Conservation (phyloP, 2,329 filamentous ascomycete genomes). For the Ophiocordyceps sinensis region DNA sequence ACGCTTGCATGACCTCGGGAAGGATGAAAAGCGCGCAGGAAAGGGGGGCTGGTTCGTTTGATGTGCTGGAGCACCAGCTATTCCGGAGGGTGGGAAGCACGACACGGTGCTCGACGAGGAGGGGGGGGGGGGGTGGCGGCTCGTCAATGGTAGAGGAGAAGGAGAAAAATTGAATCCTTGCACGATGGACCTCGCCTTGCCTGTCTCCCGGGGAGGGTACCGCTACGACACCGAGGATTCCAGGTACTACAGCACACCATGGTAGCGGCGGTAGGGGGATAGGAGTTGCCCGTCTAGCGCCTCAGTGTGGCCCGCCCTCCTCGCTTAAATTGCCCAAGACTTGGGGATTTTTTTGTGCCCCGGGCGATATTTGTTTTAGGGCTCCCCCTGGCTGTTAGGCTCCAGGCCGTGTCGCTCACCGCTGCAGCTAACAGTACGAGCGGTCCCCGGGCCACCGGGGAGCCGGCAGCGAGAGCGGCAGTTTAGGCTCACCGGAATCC, state of each 20-base stretch:
- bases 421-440: too few relatives aligned
- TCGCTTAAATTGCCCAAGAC: constrained; percentile 7
- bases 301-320: background rate
- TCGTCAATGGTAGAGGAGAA: background rate
- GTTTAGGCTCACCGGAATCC: too few relatives aligned
- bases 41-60: constrained; percentile 3
- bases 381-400: background rate
- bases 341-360: background rate
- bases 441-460: too few relatives aligned
- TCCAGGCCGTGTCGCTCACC: too few relatives aligned
- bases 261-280: too few relatives aligned
- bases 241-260: too few relatives aligned
- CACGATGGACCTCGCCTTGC: background rate
- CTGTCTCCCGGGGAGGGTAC: too few relatives aligned
- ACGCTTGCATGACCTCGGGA: constrained; percentile 25
- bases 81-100: too few relatives aligned
- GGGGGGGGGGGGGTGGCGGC: constrained; percentile 1
- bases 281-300: background rate
- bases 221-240: too few relatives aligned
- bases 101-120: background rate
- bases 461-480: too few relatives aligned
- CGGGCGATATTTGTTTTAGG: background rate
- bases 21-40: constrained; percentile 7
- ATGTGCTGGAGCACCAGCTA: background rate
- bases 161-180: constrained; percentile 6